Evolutionary conservation across 176 grass and related monocot species (phyloP).

Genomic region (Ensete glaucum): DNA sequence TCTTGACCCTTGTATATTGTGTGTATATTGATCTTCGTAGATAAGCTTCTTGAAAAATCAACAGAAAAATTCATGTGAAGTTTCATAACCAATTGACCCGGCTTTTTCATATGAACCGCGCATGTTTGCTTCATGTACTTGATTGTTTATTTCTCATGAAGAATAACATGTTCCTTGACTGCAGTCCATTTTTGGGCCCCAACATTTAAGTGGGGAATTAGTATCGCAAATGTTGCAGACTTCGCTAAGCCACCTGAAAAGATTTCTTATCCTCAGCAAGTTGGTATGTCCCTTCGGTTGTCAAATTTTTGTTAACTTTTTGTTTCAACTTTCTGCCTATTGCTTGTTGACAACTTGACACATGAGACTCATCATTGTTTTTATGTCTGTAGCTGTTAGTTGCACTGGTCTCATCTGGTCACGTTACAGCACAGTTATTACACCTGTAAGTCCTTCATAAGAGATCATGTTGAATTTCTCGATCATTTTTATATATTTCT

Average conservation of each 20-base stretch:
- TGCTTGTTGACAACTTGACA: background rate
- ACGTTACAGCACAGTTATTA: slow-evolving; percentile 16
- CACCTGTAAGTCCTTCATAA: slow-evolving; percentile 7
- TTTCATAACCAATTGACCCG: background rate
- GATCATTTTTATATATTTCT: background rate
- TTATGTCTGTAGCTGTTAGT: slow-evolving; percentile 45
- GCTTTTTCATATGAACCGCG: no score
- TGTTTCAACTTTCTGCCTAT: background rate
- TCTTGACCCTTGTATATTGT: no score
- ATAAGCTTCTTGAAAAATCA: background rate
- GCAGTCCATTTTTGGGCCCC: slow-evolving; percentile 87
- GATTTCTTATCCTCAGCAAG: slow-evolving; percentile 87
- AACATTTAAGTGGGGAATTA: slow-evolving; percentile 93
- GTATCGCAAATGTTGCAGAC: slow-evolving; percentile 80
- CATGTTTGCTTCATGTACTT: background rate
- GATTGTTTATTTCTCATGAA: background rate
- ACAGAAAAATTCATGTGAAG: background rate
- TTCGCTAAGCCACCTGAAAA: slow-evolving; percentile 84
- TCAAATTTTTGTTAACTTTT: slow-evolving; percentile 2
- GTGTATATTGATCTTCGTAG: background rate
- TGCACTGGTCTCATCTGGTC: slow-evolving; percentile 19
- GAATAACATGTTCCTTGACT: background rate
- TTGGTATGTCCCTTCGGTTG: slow-evolving; percentile 34
- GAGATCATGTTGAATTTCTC: background rate
- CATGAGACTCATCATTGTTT: slow-evolving; percentile 4